Evolutionary conservation across 768 basidiomycete species (phyloP), one percentile per base, ranked within the genome.

Genomic region (Lyophyllum decastes): DNA sequence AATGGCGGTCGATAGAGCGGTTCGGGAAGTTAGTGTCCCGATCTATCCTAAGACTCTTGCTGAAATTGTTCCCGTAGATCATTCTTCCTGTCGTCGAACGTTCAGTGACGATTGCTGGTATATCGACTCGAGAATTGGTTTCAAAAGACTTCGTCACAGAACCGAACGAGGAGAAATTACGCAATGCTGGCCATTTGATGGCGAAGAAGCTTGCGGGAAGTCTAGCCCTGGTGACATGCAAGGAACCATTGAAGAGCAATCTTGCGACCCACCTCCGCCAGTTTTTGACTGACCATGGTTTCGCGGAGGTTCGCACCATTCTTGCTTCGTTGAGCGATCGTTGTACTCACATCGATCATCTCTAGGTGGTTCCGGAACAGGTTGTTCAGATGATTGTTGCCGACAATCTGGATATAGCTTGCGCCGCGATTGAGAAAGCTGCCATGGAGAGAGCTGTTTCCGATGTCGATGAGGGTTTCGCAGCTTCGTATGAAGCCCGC

Each of bases 51-150:
- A 24, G 46, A 38, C 59, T 52, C 49, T 33, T 34, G 11, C 25
- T 38, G 59, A 44, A 46, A 34, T 48, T 6, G 38, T 21, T 30
- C 35, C 5, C 33, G 1, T 61, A 94, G 88, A 98, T 98, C 58
- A 95, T 99, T 64, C 79, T 95, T 17, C 97, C 97, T 5, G 96
- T 99, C 51, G 95, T 99, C 22, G 97, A 99, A 66, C 86, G 97
- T 52, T 98, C 95, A 21, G 97, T 98, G 22, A 98, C 97, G 0
- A 98, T 99, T 62, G 96, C 96, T 11, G 94, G 95, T 24, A 98
- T 98, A 62, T 98, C 97, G 14, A 96, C 96, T 17, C 82, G 95
- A 38, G 97, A 99, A 69, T 79, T 99, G 10, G 93, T 97, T 19
- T 84, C 88, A 46, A 98, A 98, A 74, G 97, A 99, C 71, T 99